A percentile compares a stretch with the other conserved stretches of the same genome.
Conservation (phyloP, 257 asterid species). For the Anisodus tanguticus region DNA sequence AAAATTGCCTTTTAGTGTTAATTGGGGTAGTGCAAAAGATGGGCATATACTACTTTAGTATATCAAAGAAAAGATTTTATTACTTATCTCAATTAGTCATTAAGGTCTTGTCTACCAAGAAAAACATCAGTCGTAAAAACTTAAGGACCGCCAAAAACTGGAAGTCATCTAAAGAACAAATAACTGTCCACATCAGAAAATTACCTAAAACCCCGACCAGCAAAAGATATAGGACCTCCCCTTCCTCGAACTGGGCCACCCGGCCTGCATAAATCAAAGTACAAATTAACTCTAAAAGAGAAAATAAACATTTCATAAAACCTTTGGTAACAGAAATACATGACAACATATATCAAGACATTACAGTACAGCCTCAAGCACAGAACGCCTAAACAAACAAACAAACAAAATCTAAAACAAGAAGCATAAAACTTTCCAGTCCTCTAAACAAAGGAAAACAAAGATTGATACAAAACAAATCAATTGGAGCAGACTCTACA, state of each 20-base stretch:
- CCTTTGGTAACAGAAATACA: neutral
- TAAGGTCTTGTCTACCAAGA: neutral
- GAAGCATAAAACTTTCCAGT: neutral
- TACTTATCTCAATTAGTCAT: neutral
- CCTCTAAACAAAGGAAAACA: neutral
- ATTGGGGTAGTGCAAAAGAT: neutral
- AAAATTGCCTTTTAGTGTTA: neutral
- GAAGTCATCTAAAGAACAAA: neutral
- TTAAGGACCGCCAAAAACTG: neutral
- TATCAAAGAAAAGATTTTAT: neutral
- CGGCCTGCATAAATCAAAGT: neutral
- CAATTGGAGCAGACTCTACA: neutral
- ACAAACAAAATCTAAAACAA: neutral
- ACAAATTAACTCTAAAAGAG: neutral
- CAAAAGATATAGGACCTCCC: slow-evolving; percentile 52
- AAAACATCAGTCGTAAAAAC: neutral
- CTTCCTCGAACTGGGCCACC: slow-evolving; percentile 58
- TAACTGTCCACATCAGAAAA: slow-evolving; percentile 17
- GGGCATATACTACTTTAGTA: neutral
- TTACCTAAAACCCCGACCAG: slow-evolving; percentile 60
- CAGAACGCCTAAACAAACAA: neutral
- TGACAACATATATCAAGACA: neutral
- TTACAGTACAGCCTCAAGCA: neutral
- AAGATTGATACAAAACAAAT: neutral
- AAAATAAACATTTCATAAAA: neutral